Base-by-base conservation (phyloP, 208 protist species). In the Trypanosoma cruzi region DNA sequence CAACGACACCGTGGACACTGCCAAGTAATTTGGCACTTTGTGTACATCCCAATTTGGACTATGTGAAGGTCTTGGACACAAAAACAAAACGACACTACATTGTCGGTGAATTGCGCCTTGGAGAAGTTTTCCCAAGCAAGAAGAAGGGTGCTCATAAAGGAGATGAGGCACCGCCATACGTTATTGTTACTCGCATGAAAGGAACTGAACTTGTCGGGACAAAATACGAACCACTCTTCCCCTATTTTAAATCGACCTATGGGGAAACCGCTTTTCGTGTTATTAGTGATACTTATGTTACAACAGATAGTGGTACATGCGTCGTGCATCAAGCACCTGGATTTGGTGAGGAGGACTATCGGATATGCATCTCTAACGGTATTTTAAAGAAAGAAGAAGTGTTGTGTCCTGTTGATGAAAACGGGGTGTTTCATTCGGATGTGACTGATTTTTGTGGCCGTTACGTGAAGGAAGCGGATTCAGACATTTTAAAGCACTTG, bases 281-380 rank as follows among this genome's bases (percentile, higher is more conserved):
- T 22, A 58, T 99, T 29, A 49, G 68, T 20, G 99, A 98, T 82
- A 66, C 70, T 10, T 99, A 99, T 81, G 99, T 99, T 40, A 98
- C 96, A 29, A 93, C 93, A 48, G 96, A 99, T 67, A 84, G 71
- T 37, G 99, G 99, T 93, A 99, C 99, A n/a, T 99, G 99, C 83
- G 93, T 99, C 40, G 99, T 99, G 4, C 99, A 99, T 80, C 82
- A 96, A 64, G 99, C 99, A 29, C 99, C 99, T 20, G 98, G 92
- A 34, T 99, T 99, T 87, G 99, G 99, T 89, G 99, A 99, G 85
- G 99, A 99, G 68, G 99, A 99, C 97, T 99, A 97, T 84, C 84
- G 93, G 26, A 95, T 98, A 8, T 99, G 99, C 88, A 62, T 99
- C 20, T 74, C 73, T 32, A 28, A 91, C 62, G 96, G 96, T n/a